Conservation (phyloP, 192 early-diverging fungal species). For the Dispira simplex region DNA sequence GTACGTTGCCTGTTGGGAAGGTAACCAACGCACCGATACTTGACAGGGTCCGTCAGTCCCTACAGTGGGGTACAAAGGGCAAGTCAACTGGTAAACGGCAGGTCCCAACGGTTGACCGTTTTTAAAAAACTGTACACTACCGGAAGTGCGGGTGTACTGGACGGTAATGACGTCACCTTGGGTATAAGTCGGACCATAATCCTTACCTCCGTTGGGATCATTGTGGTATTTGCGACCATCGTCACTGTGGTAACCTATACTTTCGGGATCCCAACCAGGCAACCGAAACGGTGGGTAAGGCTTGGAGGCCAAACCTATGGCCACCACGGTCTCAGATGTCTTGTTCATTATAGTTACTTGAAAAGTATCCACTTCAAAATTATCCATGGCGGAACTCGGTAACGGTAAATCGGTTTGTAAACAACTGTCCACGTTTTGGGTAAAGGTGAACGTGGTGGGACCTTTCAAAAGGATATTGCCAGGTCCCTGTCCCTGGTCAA, state of each 20-base stretch:
- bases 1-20: background rate
- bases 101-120: slow-evolving; percentile 11
- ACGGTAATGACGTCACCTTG: slow-evolving; percentile 20
- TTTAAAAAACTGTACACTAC: slow-evolving; percentile 15
- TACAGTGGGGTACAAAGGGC: slow-evolving; percentile 14
- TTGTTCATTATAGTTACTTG: background rate
- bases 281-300: slow-evolving; percentile 27
- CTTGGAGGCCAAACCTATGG: slow-evolving; percentile 19
- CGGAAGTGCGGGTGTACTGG: slow-evolving; percentile 15
- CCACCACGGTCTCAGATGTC: slow-evolving; percentile 11
- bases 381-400: background rate
- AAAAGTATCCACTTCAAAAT: background rate
- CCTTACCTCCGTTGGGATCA: slow-evolving; percentile 14
- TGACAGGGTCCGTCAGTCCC: slow-evolving; percentile 17
- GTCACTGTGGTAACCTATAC: slow-evolving; percentile 27
- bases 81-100: background rate
- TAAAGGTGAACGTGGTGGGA: background rate
- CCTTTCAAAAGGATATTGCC: background rate
- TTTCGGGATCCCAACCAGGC: slow-evolving; percentile 27
- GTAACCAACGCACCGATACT: slow-evolving; percentile 7
- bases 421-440: background rate
- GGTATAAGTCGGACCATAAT: slow-evolving; percentile 7
- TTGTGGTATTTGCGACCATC: slow-evolving; percentile 26
- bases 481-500: slow-evolving; percentile 2
- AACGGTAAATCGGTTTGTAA: background rate